Percentiles rank a stretch among this genome's conserved stretches.
phyloP scores from a whole-genome alignment of 805 yeast species.

The Saturnispora kantuleensis region DNA sequence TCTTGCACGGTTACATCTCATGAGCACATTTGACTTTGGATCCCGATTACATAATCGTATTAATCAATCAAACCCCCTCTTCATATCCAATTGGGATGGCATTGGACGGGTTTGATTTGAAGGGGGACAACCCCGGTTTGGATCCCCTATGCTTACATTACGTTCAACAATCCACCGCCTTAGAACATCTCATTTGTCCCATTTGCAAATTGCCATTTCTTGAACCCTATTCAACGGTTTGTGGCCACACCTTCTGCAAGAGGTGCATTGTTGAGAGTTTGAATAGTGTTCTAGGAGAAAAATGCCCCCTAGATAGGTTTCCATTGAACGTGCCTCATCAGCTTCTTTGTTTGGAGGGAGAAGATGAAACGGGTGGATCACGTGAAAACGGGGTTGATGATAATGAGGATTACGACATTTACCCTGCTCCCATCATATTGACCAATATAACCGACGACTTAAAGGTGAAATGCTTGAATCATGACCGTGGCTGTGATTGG shows the following conservation, averaged over 20 bases:
- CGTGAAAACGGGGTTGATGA: conserved; percentile 9
- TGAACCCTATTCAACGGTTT: conserved; percentile 49
- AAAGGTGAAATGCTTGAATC: conserved; percentile 44
- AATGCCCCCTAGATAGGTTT: conserved; percentile 56
- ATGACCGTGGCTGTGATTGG: conserved; percentile 46
- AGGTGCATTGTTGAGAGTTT: conserved; percentile 42
- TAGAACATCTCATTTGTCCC: conserved; percentile 39
- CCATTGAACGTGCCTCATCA: conserved; percentile 23
- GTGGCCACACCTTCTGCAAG: conserved; percentile 63
- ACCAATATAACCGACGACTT: conserved; percentile 54
- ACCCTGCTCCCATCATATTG: conserved; percentile 48
- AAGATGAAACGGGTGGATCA: conserved; percentile 1
- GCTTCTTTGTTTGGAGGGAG: background rate
- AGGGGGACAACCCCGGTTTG: conserved; percentile 4
- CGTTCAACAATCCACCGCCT: conserved; percentile 10
- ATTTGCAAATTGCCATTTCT: conserved; percentile 60
- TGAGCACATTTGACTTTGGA: too few species aligned
- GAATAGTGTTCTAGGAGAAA: conserved; percentile 27
- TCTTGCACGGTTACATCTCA: background rate
- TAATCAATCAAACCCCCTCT: background rate
- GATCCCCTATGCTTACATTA: conserved; percentile 22
- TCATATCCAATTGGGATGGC: background rate
- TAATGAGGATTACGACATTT: conserved; percentile 22
- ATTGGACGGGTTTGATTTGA: background rate
- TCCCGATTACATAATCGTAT: too few species aligned